Percentiles rank a stretch among this genome's conserved stretches.
Conservation (phyloP, 1,284 basidiomycete species). For the Hypsizygus ulmarius region DNA sequence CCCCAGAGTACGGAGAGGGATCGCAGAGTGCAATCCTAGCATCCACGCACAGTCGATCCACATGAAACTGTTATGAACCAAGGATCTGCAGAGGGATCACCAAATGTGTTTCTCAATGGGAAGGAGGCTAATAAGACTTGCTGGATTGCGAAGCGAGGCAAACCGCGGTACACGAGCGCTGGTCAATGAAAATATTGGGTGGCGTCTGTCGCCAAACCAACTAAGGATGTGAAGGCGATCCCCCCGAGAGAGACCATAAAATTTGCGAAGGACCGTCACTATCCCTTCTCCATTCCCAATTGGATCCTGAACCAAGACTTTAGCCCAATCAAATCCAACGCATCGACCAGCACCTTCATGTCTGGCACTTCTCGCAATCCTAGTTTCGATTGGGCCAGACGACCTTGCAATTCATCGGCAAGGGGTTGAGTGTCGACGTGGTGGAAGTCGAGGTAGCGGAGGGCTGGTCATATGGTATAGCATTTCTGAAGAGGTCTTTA, state of each 20-base stretch:
- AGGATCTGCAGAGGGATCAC: no score
- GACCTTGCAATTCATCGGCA: constrained; percentile 9
- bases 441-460: constrained; percentile 41
- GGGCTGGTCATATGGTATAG: constrained; percentile 19
- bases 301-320: constrained; percentile 38
- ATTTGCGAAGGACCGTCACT: constrained; percentile 4
- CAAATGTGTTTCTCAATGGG: no score
- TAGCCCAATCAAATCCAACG: constrained; percentile 30
- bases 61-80: no score
- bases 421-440: constrained; percentile 37
- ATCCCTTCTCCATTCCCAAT: constrained; percentile 35
- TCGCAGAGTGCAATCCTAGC: no score
- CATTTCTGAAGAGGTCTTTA: background rate
- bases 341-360: constrained; percentile 31
- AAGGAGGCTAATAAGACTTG: no score
- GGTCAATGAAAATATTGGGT: background rate
- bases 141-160: no score
- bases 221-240: no score
- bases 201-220: no score
- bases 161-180: background rate
- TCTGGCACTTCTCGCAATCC: constrained; percentile 35
- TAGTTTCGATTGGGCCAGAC: constrained; percentile 23
- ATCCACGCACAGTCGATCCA: no score
- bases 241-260: no score
- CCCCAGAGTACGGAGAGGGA: no score